Conservation (phyloP, 2,329 filamentous ascomycete species). For the Venturia nashicola region DNA sequence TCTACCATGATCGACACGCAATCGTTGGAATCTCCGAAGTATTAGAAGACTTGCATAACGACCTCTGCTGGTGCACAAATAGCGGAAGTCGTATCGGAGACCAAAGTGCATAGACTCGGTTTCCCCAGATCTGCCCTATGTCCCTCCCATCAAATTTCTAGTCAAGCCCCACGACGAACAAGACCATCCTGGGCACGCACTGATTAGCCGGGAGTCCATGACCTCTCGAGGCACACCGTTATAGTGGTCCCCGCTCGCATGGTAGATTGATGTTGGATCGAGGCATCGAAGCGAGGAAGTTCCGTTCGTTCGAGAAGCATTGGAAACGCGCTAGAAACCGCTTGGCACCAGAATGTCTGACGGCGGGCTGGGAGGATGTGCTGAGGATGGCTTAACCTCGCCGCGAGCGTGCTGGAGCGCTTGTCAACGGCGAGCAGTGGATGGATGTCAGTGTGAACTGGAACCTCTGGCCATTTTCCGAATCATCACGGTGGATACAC, state of each 20-base stretch:
- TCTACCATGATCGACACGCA: not conserved
- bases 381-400: too few species aligned
- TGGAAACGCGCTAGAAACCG: slow-evolving; percentile 1
- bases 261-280: slow-evolving; percentile 1
- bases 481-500: not conserved
- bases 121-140: slow-evolving; percentile 8
- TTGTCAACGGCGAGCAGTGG: not conserved
- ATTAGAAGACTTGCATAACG: not conserved
- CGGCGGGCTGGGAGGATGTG: not conserved
- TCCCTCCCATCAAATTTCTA: not conserved
- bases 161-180: not conserved
- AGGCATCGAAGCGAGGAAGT: not conserved
- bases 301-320: not conserved
- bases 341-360: too few species aligned
- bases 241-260: slow-evolving; percentile 4
- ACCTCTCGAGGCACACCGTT: slow-evolving; percentile 5
- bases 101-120: not conserved
- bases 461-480: not conserved
- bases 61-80: not conserved
- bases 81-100: not conserved
- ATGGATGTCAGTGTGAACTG: too few species aligned
- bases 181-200: slow-evolving; percentile 3
- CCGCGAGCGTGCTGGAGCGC: not conserved
- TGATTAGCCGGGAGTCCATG: not conserved
- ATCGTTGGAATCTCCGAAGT: not conserved